Percentiles rank a stretch among this genome's conserved stretches.
Evolutionary conservation across 179 eudicot species (phyloP).

Genomic region (Heliamphora pulchella): DNA sequence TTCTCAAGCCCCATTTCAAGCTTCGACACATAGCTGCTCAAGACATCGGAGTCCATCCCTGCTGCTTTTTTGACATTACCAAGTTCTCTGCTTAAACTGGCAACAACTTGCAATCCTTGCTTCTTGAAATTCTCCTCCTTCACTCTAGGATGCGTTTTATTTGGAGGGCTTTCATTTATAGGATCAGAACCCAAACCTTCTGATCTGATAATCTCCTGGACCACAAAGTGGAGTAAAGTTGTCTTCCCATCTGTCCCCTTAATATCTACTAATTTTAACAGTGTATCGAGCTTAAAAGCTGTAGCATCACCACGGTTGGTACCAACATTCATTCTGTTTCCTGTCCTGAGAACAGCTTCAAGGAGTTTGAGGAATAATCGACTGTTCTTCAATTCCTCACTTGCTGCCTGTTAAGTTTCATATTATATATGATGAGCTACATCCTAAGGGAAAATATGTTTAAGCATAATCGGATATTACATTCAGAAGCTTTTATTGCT

Average conservation of each 20-base stretch:
- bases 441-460: background rate
- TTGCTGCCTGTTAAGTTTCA: conserved; percentile 51
- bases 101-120: conserved; percentile 72
- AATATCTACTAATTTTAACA: conserved; percentile 72
- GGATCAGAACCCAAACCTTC: conserved; percentile 52
- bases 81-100: conserved; percentile 75
- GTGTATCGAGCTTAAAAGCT: conserved; percentile 85
- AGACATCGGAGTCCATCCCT: conserved; percentile 82
- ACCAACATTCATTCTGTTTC: conserved; percentile 95
- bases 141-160: conserved; percentile 26
- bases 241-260: conserved; percentile 96
- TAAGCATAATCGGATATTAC: background rate
- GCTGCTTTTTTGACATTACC: conserved; percentile 78
- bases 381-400: conserved; percentile 78
- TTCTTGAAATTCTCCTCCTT: conserved; percentile 64
- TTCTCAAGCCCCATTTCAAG: conserved; percentile 77
- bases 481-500: background rate
- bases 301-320: conserved; percentile 89
- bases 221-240: conserved; percentile 92
- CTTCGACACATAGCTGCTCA: conserved; percentile 68
- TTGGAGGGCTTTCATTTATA: conserved; percentile 19
- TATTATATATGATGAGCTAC: conserved; percentile 6
- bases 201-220: conserved; percentile 84
- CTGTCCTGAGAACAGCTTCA: conserved; percentile 91
- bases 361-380: conserved; percentile 86